phyloP scores from a whole-genome alignment of 2,329 filamentous ascomycete species.

The Saccharata proteae region DNA sequence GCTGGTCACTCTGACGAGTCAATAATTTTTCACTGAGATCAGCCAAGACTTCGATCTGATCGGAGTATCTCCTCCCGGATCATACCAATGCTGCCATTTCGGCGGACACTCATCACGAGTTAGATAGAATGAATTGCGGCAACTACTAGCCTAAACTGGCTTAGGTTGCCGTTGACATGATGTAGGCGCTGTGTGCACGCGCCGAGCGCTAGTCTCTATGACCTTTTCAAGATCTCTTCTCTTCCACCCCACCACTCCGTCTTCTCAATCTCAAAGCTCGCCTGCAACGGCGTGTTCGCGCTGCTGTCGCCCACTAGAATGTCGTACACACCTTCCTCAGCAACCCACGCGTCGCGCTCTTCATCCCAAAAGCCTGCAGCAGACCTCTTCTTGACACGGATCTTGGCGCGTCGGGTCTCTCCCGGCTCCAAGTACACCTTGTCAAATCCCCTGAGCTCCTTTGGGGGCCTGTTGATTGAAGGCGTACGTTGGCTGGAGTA shows the following conservation, averaged over 20 bases:
- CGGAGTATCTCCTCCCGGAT: no score
- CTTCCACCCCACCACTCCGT: conserved; percentile 62
- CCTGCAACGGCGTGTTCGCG: conserved; percentile 37
- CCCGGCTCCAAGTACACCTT: conserved; percentile 50
- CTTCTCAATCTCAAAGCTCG: conserved; percentile 44
- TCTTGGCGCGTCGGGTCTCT: conserved; percentile 43
- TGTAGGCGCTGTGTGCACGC: no score
- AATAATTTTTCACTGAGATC: no score
- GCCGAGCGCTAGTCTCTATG: no score
- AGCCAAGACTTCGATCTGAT: no score
- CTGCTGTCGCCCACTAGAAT: conserved; percentile 51
- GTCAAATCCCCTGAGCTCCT: conserved; percentile 56
- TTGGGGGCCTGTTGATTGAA: conserved; percentile 47
- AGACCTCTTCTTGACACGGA: conserved; percentile 50
- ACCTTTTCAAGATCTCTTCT: no score
- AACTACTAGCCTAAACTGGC: no score
- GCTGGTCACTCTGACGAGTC: no score
- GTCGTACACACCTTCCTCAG: conserved; percentile 53
- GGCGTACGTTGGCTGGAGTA: conserved; percentile 48
- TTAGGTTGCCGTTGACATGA: no score
- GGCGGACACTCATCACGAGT: no score
- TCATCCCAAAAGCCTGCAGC: conserved; percentile 62
- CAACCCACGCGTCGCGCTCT: conserved; percentile 50
- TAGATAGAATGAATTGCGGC: no score
- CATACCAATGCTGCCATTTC: no score